Conservation (phyloP, 495 filamentous ascomycete genomes). For the Darksidea phi region DNA sequence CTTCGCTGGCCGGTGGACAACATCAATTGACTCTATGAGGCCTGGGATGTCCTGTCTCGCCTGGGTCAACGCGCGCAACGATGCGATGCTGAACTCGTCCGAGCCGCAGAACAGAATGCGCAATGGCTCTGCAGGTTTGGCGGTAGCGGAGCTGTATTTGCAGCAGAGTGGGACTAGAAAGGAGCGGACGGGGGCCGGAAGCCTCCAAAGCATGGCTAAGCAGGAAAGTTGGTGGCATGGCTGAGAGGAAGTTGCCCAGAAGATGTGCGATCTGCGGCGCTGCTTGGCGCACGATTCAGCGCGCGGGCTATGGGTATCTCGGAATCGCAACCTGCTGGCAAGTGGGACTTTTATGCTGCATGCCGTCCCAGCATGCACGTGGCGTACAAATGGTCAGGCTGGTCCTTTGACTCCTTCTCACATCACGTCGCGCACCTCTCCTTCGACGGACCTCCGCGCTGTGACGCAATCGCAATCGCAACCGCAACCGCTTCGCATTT, state of each 20-base stretch:
- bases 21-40: conserved; percentile 78
- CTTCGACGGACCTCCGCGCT: neutral
- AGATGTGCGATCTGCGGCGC: neutral
- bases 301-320: too few relatives aligned
- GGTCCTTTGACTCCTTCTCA: too few relatives aligned
- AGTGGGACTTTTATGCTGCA: too few relatives aligned
- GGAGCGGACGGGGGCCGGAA: conserved; percentile 10
- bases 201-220: conserved; percentile 25
- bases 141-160: conserved; percentile 9
- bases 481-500: conserved; percentile 1
- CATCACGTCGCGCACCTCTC: too few relatives aligned
- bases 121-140: conserved; percentile 55
- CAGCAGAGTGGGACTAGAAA: neutral
- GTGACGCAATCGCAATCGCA: conserved; percentile 9
- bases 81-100: conserved; percentile 83
- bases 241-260: neutral
- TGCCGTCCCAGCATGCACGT: too few relatives aligned
- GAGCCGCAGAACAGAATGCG: conserved; percentile 96
- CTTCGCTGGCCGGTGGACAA: conserved; percentile 79
- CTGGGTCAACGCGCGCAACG: conserved; percentile 66
- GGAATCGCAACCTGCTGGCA: too few relatives aligned
- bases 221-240: neutral
- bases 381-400: too few relatives aligned
- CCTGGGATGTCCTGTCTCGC: conserved; percentile 56
- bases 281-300: neutral